Conservation (phyloP, 345 rosid genomes). For the Hibiscus tridactylites region DNA sequence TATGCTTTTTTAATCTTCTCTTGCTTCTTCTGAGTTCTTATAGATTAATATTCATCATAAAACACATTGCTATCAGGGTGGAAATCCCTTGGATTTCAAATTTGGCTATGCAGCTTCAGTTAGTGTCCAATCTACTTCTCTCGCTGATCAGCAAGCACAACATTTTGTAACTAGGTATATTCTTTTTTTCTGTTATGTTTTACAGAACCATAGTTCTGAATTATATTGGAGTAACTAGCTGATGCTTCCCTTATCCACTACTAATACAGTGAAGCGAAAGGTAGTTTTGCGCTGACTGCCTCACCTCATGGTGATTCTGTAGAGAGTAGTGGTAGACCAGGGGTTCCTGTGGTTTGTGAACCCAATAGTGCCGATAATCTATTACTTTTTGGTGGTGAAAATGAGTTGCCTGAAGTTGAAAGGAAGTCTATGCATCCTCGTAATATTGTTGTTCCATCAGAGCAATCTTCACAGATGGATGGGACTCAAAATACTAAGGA, state of each 20-base stretch:
- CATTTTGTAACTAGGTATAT: conserved; percentile 75
- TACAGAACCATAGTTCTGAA: conserved; percentile 9
- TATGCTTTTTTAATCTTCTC: conserved; percentile 30
- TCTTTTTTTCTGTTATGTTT: conserved; percentile 15
- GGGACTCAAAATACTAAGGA: conserved; percentile 66
- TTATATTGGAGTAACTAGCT: conserved; percentile 16
- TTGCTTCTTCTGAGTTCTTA: conserved; percentile 14
- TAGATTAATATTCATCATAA: conserved; percentile 5
- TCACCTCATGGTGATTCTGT: conserved; percentile 94
- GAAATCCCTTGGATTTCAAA: conserved; percentile 96
- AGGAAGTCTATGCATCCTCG: conserved; percentile 36
- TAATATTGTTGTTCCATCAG: conserved; percentile 45
- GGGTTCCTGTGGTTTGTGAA: conserved; percentile 58
- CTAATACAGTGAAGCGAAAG: conserved; percentile 79
- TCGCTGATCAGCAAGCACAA: conserved; percentile 70
- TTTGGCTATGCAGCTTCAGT: conserved; percentile 63
- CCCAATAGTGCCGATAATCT: conserved; percentile 87
- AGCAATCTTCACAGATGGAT: conserved; percentile 60
- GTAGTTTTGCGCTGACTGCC: conserved; percentile 84
- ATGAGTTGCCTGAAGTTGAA: conserved; percentile 53
- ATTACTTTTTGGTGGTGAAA: conserved; percentile 72
- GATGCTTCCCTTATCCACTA: conserved; percentile 17
- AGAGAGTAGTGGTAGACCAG: conserved; percentile 93
- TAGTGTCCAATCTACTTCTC: conserved; percentile 92
- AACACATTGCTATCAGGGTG: conserved; percentile 59